Conservation (phyloP, 129 eudicot species). For the Tanacetum coccineum region DNA sequence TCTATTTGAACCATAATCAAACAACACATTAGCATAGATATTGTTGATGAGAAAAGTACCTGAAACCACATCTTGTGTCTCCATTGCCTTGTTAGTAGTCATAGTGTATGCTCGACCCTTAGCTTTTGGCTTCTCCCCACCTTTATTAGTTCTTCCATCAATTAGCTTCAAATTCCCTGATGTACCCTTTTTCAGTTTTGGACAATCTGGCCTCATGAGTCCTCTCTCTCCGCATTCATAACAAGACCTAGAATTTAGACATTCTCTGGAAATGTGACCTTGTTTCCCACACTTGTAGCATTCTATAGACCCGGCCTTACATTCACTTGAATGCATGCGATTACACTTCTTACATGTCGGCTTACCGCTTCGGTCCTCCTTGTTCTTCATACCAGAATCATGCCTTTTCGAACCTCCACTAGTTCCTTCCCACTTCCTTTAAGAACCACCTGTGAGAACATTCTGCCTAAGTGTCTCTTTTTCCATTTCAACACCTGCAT, state of each 20-base stretch:
- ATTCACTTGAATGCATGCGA: neutral
- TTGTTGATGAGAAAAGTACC: neutral
- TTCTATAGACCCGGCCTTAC: neutral
- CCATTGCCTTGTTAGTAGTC: neutral
- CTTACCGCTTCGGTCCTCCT: neutral
- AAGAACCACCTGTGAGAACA: neutral
- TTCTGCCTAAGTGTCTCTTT: neutral
- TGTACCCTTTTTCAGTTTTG: neutral
- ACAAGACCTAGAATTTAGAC: neutral
- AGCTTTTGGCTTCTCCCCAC: neutral
- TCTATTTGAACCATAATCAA: neutral
- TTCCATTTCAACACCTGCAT: neutral
- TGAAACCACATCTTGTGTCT: neutral
- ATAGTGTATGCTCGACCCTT: neutral
- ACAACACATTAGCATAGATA: neutral
- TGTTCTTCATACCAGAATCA: neutral
- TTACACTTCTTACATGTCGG: neutral
- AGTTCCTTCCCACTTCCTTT: neutral
- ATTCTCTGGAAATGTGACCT: neutral
- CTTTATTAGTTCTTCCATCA: neutral
- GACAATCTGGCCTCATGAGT: neutral
- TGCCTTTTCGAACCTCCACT: neutral
- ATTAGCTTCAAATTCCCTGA: neutral
- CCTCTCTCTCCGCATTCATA: neutral
- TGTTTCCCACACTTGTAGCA: neutral